Base-by-base conservation (phyloP, 2,329 filamentous ascomycete species). In the Simplicillium sp. region DNA sequence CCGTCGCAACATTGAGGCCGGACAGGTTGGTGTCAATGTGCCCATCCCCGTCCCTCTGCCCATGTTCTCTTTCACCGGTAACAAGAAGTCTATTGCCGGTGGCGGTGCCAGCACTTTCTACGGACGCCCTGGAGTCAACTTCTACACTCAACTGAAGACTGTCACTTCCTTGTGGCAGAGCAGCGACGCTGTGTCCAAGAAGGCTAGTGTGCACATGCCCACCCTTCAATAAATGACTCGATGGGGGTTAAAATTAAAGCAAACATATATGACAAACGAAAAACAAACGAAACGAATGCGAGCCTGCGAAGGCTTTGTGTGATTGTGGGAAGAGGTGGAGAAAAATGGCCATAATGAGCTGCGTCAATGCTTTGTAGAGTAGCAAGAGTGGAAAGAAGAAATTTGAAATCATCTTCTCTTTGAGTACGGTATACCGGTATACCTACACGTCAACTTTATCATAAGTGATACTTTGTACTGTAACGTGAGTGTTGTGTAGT, bases 61-160 rank as follows among this genome's bases (percentile, higher is more conserved):
- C 56, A 81, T 83, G 73, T 84, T 83, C 64, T 80, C 75, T 42
- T 84, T 84, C 60, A 84, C 80, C 20, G 80, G 79, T 35, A 84
- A 84, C 70, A 90, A 98, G 81, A 89, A 84, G 74, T 87, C 81
- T 55, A 73, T 97, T 43, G 92, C 92, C 1, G 92, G 90, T 41
- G 89, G 89, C 39, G 90, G 92, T 46, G 84, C 86, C 31, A 94
- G 78, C 67, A 94, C 88, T 13, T 97, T 98, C 61, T 98, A 98
- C 65, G 92, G 92, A 50, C 84, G 86, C 64, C 87, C 88, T 1
- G 92, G 90, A 17, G 66, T 98, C 59, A 82, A 85, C 58, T 98
- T 98, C 60, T 97, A 94, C 65, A 98, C 92, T 3, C 92, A 97
- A 68, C 77, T 85, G 58, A 97, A 98, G 84, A 98, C 92, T 3